phyloP scores from a whole-genome alignment of 2,329 filamentous ascomycete genomes.

The Capronia americana region DNA sequence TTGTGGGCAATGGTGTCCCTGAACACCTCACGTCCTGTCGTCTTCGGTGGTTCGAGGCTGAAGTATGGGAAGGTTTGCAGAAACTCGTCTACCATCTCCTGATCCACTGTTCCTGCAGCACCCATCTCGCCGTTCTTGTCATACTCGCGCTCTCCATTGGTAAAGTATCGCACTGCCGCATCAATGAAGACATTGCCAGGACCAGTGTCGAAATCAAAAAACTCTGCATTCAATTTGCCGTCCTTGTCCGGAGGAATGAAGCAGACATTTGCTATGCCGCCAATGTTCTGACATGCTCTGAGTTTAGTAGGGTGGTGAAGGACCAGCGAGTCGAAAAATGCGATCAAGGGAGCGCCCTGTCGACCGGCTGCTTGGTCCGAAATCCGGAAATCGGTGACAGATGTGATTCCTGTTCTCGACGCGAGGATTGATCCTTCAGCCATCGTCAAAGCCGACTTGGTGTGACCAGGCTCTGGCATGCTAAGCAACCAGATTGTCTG shows the following conservation, averaged over 20 bases:
- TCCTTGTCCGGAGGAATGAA: constrained; percentile 60
- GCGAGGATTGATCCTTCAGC: constrained; percentile 64
- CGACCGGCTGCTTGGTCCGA: constrained; percentile 63
- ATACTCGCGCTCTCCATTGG: constrained; percentile 57
- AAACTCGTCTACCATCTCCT: constrained; percentile 61
- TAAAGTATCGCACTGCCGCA: constrained; percentile 62
- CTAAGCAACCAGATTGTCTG: constrained; percentile 65
- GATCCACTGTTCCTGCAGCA: constrained; percentile 56
- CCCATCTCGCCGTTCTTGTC: constrained; percentile 61
- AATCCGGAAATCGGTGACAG: constrained; percentile 64
- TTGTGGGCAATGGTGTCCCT: constrained; percentile 62
- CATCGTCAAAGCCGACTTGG: constrained; percentile 60
- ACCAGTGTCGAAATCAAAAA: constrained; percentile 62
- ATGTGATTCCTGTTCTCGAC: constrained; percentile 62
- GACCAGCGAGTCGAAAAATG: constrained; percentile 63
- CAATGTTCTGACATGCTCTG: constrained; percentile 67
- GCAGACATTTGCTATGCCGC: constrained; percentile 66
- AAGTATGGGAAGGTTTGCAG: constrained; percentile 59
- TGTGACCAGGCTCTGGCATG: constrained; percentile 58
- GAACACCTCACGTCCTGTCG: constrained; percentile 66
- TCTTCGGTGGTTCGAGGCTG: constrained; percentile 59
- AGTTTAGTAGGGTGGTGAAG: constrained; percentile 64
- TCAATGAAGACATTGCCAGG: constrained; percentile 65
- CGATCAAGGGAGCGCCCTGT: constrained; percentile 63
- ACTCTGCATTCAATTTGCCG: constrained; percentile 47